Evolutionary conservation across 192 early-diverging fungal species (phyloP).

Genomic region (Backusella tuberculispora): DNA sequence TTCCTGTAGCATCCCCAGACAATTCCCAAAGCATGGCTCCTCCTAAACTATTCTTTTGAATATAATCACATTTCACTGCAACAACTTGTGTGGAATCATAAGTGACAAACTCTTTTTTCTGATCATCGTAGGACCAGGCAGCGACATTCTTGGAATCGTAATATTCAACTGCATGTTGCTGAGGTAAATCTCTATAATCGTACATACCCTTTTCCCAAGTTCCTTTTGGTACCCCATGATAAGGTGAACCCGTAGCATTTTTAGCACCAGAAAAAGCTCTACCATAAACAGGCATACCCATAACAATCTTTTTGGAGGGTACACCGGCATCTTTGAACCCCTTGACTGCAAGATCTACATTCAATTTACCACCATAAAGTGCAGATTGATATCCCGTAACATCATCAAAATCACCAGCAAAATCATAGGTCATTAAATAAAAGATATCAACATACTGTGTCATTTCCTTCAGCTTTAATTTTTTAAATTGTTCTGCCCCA

Average conservation of each 20-base stretch:
- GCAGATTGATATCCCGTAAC: slow-evolving; percentile 86
- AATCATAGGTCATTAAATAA: slow-evolving; percentile 94
- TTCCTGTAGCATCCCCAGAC: slow-evolving; percentile 48
- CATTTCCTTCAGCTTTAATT: slow-evolving; percentile 63
- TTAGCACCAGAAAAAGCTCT: slow-evolving; percentile 86
- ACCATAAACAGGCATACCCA: slow-evolving; percentile 92
- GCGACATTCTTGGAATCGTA: slow-evolving; percentile 81
- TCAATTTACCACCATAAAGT: slow-evolving; percentile 65
- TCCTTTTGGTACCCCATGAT: slow-evolving; percentile 71
- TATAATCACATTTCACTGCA: slow-evolving; percentile 69
- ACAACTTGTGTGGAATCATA: slow-evolving; percentile 77
- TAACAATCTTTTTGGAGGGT: slow-evolving; percentile 79
- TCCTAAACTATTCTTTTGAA: slow-evolving; percentile 56
- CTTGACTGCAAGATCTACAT: slow-evolving; percentile 69
- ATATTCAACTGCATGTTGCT: slow-evolving; percentile 63
- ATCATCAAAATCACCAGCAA: slow-evolving; percentile 65
- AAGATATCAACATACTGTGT: slow-evolving; percentile 71
- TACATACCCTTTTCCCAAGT: slow-evolving; percentile 89
- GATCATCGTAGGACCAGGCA: slow-evolving; percentile 76
- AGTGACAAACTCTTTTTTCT: slow-evolving; percentile 70
- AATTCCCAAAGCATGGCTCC: slow-evolving; percentile 87
- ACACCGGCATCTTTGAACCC: slow-evolving; percentile 74
- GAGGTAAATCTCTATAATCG: slow-evolving; percentile 84
- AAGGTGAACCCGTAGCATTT: slow-evolving; percentile 61
- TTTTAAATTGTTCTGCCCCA: slow-evolving; percentile 60